Conservation (phyloP, 2,329 filamentous ascomycete species). For the Fusarium gaditjirri region DNA sequence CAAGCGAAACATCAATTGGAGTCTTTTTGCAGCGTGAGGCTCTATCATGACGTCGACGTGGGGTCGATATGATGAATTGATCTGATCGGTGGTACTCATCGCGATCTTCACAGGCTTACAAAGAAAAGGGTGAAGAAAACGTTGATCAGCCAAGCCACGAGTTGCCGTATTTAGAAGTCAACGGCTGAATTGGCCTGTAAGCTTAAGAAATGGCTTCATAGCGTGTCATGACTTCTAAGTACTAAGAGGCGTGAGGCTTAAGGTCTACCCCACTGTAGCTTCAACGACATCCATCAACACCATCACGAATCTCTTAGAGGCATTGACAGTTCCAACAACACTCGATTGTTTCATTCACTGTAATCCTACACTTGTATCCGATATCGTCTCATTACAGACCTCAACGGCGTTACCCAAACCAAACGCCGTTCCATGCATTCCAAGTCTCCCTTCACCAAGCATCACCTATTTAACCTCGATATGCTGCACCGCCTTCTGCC, state of each 20-base stretch:
- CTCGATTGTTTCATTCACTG: slow-evolving; percentile 8
- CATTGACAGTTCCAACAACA: not conserved
- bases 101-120: slow-evolving; percentile 12
- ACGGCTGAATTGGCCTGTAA: not conserved
- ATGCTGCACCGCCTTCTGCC: slow-evolving; percentile 78
- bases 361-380: slow-evolving; percentile 33
- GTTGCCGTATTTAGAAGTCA: not conserved
- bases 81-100: slow-evolving; percentile 22
- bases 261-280: slow-evolving; percentile 7
- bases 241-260: slow-evolving; percentile 14
- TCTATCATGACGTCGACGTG: slow-evolving; percentile 38
- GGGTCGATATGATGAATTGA: slow-evolving; percentile 37
- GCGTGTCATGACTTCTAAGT: slow-evolving; percentile 9
- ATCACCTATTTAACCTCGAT: slow-evolving; percentile 51
- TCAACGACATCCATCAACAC: slow-evolving; percentile 12
- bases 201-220: not conserved
- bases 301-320: not conserved
- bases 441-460: not conserved
- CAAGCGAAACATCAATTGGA: slow-evolving; percentile 17
- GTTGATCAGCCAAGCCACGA: not conserved
- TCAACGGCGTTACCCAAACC: slow-evolving; percentile 16
- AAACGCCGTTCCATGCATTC: slow-evolving; percentile 29
- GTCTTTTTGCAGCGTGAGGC: slow-evolving; percentile 10
- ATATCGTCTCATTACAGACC: not conserved
- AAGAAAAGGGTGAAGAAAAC: slow-evolving; percentile 3